Evolutionary conservation across 2,329 filamentous ascomycete species (phyloP), one percentile per base, ranked within the genome.

Genomic region (Alternaria solani): DNA sequence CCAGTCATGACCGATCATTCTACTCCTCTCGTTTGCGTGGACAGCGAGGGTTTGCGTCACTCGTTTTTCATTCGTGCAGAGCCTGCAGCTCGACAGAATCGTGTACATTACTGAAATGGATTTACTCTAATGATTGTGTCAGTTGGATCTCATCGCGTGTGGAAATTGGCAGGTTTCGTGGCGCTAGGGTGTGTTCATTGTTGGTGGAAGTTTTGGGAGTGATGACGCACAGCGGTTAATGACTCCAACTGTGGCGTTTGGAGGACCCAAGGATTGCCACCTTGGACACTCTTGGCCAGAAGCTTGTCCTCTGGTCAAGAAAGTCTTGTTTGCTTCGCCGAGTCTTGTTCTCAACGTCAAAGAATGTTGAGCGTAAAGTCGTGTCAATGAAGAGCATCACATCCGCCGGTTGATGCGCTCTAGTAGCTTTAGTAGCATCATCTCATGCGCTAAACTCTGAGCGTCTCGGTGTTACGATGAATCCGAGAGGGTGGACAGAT

Each of bases 301-400:
- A 44, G 57, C 57, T 59, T 56, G 41, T 59, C 43, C 25, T 43
- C 7, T 32, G 20, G 44, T 51, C 53, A 59, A 59, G 57, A 34
- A 34, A 56, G 26, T 59, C 51, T 55, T 59, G 46, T 49, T 11
- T 5, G 38, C 28, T 44, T 7, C 44, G 14, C 1, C 7, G 18
- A 51, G 57, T 39, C 52, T 56, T 56, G 16, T 59, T 23, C 11
- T 18, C 2, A 30, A 58, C 42, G 38, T 44, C 44, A 32, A 26
- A 14, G 8, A 2, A n/a, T 1, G 0, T 38, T 0, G 20, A 30
- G 36, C 20, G 9, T 18, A 28, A 26, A 12, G 14, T 6, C 26
- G 14, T 12, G 20, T 14, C 41, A 53, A 20, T 9, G 6, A 36
- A 25, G 11, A 18, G 32, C 12, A 4, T 36, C 28, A 20, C 28